Conservation (phyloP, 345 rosid genomes). For the Gossypium raimondii region DNA sequence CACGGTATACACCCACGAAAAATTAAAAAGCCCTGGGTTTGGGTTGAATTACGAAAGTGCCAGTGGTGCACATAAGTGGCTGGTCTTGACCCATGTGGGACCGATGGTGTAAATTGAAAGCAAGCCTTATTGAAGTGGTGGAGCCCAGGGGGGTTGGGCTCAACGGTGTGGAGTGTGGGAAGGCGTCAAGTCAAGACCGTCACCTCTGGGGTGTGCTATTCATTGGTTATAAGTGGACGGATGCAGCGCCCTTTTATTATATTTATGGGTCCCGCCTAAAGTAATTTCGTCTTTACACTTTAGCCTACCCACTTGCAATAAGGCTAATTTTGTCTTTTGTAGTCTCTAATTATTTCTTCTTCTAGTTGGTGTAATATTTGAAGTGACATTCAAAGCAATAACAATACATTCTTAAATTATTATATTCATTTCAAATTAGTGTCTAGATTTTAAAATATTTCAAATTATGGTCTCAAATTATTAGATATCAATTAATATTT, state of each 20-base stretch:
- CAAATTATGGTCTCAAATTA: no score
- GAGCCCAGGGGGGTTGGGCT: constrained; percentile 29
- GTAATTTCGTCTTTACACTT: background rate
- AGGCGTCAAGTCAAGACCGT: constrained; percentile 5
- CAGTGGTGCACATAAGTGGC: constrained; percentile 1
- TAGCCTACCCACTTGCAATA: constrained; percentile 1
- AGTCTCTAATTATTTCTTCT: background rate
- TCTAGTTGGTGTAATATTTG: no score
- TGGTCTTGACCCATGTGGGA: background rate
- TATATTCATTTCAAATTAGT: no score
- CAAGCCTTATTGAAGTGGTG: background rate
- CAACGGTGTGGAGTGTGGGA: constrained; percentile 26
- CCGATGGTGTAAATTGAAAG: constrained; percentile 7
- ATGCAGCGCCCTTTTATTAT: background rate
- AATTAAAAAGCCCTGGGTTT: background rate
- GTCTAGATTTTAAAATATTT: no score
- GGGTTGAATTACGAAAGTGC: background rate
- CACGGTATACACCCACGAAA: background rate
- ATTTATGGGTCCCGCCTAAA: constrained; percentile 12
- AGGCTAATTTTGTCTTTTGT: constrained; percentile 19
- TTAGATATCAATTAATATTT: no score
- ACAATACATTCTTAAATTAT: no score
- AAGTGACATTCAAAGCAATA: no score
- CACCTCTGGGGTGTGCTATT: background rate
- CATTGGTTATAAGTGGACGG: background rate